phyloP scores from a whole-genome alignment of 331 rosid genomes.

The Cydonia oblonga region DNA sequence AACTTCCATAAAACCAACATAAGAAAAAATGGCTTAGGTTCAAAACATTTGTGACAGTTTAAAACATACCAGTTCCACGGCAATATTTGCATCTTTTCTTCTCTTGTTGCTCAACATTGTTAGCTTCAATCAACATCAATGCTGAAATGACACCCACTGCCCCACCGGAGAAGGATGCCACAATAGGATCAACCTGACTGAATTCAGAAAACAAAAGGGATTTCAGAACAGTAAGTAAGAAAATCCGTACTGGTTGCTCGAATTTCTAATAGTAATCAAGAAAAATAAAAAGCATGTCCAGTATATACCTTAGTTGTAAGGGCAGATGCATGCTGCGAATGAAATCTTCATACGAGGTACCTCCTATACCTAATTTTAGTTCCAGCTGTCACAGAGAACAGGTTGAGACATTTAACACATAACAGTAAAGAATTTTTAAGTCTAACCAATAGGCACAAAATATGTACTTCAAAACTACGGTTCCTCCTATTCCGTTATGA shows the following conservation, averaged over 20 bases:
- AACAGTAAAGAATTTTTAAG: background rate
- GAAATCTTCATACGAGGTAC: slow-evolving; percentile 89
- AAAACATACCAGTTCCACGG: slow-evolving; percentile 65
- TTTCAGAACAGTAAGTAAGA: slow-evolving; percentile 4
- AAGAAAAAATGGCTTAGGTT: too few species aligned
- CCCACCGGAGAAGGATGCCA: slow-evolving; percentile 95
- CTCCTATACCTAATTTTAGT: slow-evolving; percentile 83
- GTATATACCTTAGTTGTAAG: slow-evolving; percentile 53
- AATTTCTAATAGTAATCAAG: background rate
- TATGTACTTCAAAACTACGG: background rate
- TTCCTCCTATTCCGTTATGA: background rate
- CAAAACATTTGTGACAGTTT: background rate
- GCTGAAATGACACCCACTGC: slow-evolving; percentile 94
- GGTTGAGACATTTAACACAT: slow-evolving; percentile 4
- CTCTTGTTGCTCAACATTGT: slow-evolving; percentile 86
- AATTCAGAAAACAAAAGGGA: slow-evolving; percentile 13
- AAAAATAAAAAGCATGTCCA: too few species aligned
- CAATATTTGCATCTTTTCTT: slow-evolving; percentile 89
- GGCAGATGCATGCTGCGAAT: slow-evolving; percentile 83
- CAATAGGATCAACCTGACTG: slow-evolving; percentile 97
- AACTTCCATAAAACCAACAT: background rate
- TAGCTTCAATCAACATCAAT: slow-evolving; percentile 79
- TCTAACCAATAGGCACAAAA: background rate
- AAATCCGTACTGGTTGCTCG: background rate
- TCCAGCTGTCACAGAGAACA: slow-evolving; percentile 54